A percentile compares a stretch with the other conserved stretches of the same genome.
phyloP scores from a whole-genome alignment of 441 rosid genomes.

The Croton laevigatus region DNA sequence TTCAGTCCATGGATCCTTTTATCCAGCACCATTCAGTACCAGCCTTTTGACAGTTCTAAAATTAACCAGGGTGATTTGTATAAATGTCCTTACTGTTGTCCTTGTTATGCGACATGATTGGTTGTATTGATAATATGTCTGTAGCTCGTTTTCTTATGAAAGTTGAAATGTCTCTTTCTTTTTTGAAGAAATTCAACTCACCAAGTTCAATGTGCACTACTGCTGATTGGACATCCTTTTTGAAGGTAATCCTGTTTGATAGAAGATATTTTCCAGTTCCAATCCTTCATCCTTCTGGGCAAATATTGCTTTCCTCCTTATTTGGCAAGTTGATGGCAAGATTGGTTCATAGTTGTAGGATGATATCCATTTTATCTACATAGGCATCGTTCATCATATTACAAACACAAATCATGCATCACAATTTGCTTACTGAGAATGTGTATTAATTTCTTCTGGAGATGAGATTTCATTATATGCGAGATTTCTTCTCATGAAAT shows the following conservation, averaged over 20 bases:
- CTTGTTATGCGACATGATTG: not conserved
- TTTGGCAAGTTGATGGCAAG: not conserved
- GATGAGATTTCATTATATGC: not conserved
- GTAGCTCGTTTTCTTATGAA: slow-evolving; percentile 15
- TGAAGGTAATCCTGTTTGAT: slow-evolving; percentile 54
- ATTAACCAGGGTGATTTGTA: not conserved
- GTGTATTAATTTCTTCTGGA: not conserved
- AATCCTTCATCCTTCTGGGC: not conserved
- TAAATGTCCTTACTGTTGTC: not conserved
- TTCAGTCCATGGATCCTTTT: not conserved
- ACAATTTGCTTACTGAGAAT: not conserved
- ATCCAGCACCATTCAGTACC: not conserved
- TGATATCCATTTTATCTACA: not conserved
- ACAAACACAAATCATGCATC: not conserved
- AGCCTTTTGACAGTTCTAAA: not conserved
- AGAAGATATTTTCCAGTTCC: not conserved
- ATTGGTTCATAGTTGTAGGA: not conserved
- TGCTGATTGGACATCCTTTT: slow-evolving; percentile 85
- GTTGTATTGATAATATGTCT: not conserved
- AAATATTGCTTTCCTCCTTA: not conserved
- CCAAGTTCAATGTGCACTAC: slow-evolving; percentile 72
- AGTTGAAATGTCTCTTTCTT: slow-evolving; percentile 21
- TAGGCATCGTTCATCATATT: not conserved
- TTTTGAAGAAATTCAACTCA: slow-evolving; percentile 84
- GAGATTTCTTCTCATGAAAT: not conserved